Evolutionary conservation across 108 stramenopile species (phyloP).

Genomic region (Skeletonema tropicum): DNA sequence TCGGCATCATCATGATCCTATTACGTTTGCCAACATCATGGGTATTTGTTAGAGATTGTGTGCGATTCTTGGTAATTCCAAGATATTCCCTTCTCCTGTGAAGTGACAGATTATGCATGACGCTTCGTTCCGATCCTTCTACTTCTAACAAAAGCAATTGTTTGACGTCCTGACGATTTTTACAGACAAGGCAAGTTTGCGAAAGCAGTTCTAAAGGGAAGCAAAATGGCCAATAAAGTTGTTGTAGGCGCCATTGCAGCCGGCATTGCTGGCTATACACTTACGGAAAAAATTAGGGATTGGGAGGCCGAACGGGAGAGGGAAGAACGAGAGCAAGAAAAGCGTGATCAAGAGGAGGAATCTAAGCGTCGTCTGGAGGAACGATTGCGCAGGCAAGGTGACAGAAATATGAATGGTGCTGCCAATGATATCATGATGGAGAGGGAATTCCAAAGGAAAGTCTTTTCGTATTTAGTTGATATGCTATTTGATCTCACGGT

Average conservation of each 20-base stretch:
- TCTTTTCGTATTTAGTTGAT: slow-evolving; percentile 5
- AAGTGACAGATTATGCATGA: no score
- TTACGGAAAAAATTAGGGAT: neutral
- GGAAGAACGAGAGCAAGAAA: neutral
- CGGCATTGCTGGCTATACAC: neutral
- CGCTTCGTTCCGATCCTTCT: no score
- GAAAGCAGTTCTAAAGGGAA: no score
- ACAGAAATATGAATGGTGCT: neutral
- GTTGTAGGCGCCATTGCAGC: neutral
- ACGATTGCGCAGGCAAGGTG: neutral
- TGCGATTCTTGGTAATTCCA: no score
- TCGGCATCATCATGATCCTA: no score
- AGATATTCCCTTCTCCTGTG: no score
- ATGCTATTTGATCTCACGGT: neutral
- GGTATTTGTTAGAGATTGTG: no score
- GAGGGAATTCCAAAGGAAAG: neutral
- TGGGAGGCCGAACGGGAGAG: neutral
- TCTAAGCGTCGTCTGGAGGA: slow-evolving; percentile 3
- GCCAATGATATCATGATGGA: neutral
- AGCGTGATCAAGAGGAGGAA: neutral
- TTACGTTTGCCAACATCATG: no score
- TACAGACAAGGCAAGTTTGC: no score
- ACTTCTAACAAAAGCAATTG: no score
- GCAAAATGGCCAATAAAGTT: slow-evolving; percentile 4
- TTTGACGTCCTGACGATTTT: no score